Percentiles rank a stretch among this genome's conserved stretches.
Evolutionary conservation across 2,329 filamentous ascomycete species (phyloP).

Genomic region (Apiospora pterosperma): DNA sequence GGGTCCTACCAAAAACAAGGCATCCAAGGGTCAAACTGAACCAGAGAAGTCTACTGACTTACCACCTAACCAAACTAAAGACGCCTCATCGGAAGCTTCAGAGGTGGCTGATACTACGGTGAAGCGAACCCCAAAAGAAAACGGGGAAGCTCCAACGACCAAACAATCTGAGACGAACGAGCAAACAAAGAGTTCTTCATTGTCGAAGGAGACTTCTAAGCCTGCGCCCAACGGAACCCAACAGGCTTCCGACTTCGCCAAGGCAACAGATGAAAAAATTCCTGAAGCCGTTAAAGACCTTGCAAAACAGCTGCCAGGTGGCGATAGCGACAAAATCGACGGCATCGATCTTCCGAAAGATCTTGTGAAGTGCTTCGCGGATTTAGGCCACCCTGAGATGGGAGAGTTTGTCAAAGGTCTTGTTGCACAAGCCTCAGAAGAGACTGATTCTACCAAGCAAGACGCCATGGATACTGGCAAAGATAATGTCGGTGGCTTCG

Average conservation of each 20-base stretch:
- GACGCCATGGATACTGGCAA: not conserved
- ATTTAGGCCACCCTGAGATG: slow-evolving; percentile 26
- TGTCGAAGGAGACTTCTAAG: not conserved
- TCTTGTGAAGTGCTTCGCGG: slow-evolving; percentile 23
- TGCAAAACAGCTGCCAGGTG: not conserved
- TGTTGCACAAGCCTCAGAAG: slow-evolving; percentile 8
- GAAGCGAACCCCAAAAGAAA: not conserved
- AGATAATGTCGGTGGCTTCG: not conserved
- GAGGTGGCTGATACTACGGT: not conserved
- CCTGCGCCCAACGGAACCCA: not conserved
- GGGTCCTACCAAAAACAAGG: not conserved
- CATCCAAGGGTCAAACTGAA: not conserved
- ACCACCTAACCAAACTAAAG: not conserved
- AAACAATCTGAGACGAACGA: not conserved
- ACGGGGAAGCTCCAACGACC: not conserved
- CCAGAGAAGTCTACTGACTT: not conserved
- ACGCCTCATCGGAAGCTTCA: not conserved
- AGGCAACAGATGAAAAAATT: not conserved
- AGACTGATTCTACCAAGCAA: slow-evolving; percentile 6
- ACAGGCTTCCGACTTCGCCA: not conserved
- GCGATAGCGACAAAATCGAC: not conserved
- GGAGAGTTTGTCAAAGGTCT: slow-evolving; percentile 23
- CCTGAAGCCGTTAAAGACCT: not conserved
- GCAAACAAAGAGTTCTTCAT: not conserved
- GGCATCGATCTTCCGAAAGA: slow-evolving; percentile 4